Base-by-base conservation (phyloP, 2,329 filamentous ascomycete species). In the Ophidiomyces ophidiicola region DNA sequence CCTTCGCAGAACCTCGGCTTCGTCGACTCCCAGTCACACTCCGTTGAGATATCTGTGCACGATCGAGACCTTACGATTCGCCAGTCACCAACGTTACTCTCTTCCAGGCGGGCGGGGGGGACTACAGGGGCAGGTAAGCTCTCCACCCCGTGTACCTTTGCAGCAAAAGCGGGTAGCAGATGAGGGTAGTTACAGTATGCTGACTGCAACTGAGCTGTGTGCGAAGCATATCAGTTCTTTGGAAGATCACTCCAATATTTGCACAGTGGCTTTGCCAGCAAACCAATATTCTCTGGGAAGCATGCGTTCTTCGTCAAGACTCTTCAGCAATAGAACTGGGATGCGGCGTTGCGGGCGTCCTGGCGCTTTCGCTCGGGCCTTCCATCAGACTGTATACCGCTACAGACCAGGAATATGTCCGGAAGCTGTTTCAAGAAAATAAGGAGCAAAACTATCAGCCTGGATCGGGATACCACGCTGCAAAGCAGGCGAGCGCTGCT, bases 321-420 rank as follows among this genome's bases (percentile, higher is more conserved):
- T 77, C 81, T 4, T 66, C 66, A 4, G 67, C 87, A 14, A 67
- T 94, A 40, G 90, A 96, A 55, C 74, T 98, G 4, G 90, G 90
- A 30, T 86, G 84, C 56, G 90, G 90, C 39, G 80, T 93, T 40
- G 82, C 86, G 0, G 84, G 80, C 12, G 68, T 96, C 24, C 73
- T 87, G 23, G 84, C 80, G 2, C 66, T 90, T 25, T 66, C 75
- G 5, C 61, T 94, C 8, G 71, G 73, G 1, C 71, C 74, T 1
- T 64, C 63, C 3, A 69, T 92, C 12, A 46, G 54, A 4, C 66
- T 67, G 43, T 92, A 90, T 56, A 68, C 86, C 31, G 76, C 90
- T 32, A 94, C 87, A 0, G 90, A 98, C 57, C 88, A 94, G 59
- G 62, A 75, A 31, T 96, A 96, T 58, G 82, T 93, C 2, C 70